Percentiles rank a stretch among this genome's conserved stretches.
These are phyloP conservation scores for Friedmanniomyces simplex DNA, from an alignment of 495 filamentous ascomycete genomes.

Conservation along the genomic window DNA sequence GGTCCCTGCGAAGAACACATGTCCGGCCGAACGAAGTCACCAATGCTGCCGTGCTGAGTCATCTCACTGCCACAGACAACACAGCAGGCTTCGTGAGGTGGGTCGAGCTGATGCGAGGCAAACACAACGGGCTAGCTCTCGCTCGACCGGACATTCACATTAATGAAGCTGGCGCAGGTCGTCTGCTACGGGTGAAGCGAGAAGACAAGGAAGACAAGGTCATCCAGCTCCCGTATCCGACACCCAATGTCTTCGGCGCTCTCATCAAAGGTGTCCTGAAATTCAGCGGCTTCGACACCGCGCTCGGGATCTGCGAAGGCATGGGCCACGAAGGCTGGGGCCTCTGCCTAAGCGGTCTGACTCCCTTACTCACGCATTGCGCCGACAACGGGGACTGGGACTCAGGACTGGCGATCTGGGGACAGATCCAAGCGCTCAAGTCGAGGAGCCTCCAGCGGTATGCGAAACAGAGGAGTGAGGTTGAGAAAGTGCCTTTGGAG, in stretches of 20 bases:
- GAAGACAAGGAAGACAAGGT: slow-evolving; percentile 19
- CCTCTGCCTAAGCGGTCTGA: slow-evolving; percentile 21
- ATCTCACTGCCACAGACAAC: slow-evolving; percentile 35
- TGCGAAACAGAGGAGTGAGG: neutral
- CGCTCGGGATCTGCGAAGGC: slow-evolving; percentile 21
- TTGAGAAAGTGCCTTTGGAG: neutral
- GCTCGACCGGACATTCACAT: slow-evolving; percentile 25
- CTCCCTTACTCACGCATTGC: slow-evolving; percentile 25
- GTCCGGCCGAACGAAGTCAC: slow-evolving; percentile 46
- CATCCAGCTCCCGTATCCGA: slow-evolving; percentile 27
- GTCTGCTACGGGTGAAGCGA: slow-evolving; percentile 14
- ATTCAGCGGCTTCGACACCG: slow-evolving; percentile 27
- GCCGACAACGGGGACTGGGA: slow-evolving; percentile 22
- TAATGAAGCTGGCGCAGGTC: slow-evolving; percentile 12
- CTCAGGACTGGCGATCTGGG: slow-evolving; percentile 22
- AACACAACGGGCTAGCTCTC: slow-evolving; percentile 22
- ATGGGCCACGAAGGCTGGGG: slow-evolving; percentile 33
- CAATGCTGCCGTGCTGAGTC: slow-evolving; percentile 41
- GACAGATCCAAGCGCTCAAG: slow-evolving; percentile 18
- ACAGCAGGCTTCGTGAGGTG: slow-evolving; percentile 20
- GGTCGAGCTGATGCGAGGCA: slow-evolving; percentile 25
- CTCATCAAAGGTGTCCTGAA: slow-evolving; percentile 27
- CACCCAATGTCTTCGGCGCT: slow-evolving; percentile 25
- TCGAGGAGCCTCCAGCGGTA: neutral
- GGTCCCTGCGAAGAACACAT: slow-evolving; percentile 37